A percentile compares a stretch with the other conserved stretches of the same genome.
These are phyloP conservation scores for Chrysophaeum taylorii DNA, from an alignment of 352 stramenopile species.

Conservation along the genomic window DNA sequence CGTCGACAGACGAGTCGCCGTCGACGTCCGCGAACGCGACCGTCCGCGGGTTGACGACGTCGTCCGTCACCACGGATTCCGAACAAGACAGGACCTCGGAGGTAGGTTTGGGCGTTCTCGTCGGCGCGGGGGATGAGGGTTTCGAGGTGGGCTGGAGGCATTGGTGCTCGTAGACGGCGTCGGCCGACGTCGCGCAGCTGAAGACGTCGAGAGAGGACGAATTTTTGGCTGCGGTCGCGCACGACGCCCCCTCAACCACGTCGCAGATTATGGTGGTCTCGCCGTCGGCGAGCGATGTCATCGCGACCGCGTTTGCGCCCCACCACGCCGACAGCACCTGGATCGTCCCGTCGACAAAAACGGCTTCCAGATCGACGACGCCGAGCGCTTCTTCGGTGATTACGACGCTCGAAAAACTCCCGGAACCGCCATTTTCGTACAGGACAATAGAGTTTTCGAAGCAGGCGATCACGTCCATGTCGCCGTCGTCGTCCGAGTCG, in stretches of 20 bases:
- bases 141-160: not conserved
- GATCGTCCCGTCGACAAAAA: too few species aligned
- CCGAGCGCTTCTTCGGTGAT: constrained; percentile 15
- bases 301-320: too few species aligned
- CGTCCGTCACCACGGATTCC: too few species aligned
- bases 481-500: constrained; percentile 27
- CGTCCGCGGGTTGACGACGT: too few species aligned
- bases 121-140: too few species aligned
- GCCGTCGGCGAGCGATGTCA: too few species aligned
- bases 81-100: not conserved
- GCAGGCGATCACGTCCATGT: not conserved
- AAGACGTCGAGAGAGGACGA: too few species aligned
- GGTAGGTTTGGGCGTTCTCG: not conserved
- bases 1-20: constrained; percentile 20
- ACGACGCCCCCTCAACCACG: too few species aligned
- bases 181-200: too few species aligned
- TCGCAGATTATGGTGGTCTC: too few species aligned
- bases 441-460: not conserved
- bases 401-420: not conserved
- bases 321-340: too few species aligned
- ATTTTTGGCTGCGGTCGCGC: too few species aligned
- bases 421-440: not conserved
- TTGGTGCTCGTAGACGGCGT: not conserved
- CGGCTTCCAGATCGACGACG: not conserved
- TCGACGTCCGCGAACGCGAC: constrained; percentile 28